phyloP scores from a whole-genome alignment of 2,329 filamentous ascomycete genomes.

The Penicillium italicum region DNA sequence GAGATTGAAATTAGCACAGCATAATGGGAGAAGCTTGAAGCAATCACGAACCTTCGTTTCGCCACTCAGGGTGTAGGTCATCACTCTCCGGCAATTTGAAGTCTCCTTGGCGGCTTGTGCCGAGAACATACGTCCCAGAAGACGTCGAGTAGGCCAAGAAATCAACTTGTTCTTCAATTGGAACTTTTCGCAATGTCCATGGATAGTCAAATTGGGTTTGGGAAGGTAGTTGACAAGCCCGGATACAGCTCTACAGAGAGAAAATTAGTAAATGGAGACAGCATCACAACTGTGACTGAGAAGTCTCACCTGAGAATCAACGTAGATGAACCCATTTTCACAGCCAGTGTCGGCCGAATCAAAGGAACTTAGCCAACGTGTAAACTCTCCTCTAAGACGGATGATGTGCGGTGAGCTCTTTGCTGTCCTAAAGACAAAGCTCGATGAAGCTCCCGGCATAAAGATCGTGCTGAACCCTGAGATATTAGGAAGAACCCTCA shows the following conservation, averaged over 20 bases:
- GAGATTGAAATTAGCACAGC: constrained; percentile 8
- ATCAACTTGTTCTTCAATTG: constrained; percentile 66
- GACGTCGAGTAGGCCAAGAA: constrained; percentile 72
- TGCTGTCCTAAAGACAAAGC: constrained; percentile 77
- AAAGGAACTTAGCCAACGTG: constrained; percentile 70
- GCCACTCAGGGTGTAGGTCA: constrained; percentile 76
- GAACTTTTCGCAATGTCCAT: constrained; percentile 69
- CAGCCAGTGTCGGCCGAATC: constrained; percentile 64
- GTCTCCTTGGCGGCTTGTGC: constrained; percentile 62
- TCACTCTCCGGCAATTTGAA: constrained; percentile 87
- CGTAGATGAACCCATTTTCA: constrained; percentile 77
- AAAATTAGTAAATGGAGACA: constrained; percentile 10
- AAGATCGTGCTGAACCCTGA: constrained; percentile 78
- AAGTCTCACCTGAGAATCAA: constrained; percentile 55
- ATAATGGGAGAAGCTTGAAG: neutral
- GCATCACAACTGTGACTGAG: neutral
- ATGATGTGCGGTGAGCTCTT: constrained; percentile 73
- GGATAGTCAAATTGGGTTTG: constrained; percentile 71
- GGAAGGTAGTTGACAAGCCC: constrained; percentile 67
- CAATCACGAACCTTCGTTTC: constrained; percentile 59
- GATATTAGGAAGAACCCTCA: constrained; percentile 50
- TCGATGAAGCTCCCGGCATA: constrained; percentile 72
- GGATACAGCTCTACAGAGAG: constrained; percentile 57
- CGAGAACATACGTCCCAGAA: constrained; percentile 71
- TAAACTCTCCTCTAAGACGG: constrained; percentile 64